phyloP scores from a whole-genome alignment of 2,329 filamentous ascomycete genomes.

The Fusarium longipes region DNA sequence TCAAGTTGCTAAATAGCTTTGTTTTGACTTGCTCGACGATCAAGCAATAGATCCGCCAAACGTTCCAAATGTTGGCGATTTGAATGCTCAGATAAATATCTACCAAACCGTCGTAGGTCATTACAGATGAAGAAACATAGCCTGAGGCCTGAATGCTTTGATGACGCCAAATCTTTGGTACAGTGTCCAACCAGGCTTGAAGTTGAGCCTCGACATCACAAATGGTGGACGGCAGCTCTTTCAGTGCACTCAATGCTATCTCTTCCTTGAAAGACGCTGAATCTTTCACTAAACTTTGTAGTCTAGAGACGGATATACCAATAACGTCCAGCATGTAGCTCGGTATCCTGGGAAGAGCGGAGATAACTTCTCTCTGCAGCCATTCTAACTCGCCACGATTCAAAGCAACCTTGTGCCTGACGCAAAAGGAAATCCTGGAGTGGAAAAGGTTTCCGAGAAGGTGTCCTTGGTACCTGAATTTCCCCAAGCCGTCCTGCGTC shows the following conservation, averaged over 20 bases:
- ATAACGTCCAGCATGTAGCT: slow-evolving; percentile 29
- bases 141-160: not conserved
- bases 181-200: not conserved
- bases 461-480: not conserved
- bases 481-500: not conserved
- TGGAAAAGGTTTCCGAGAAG: slow-evolving; percentile 29
- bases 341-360: slow-evolving; percentile 5
- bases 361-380: slow-evolving; percentile 6
- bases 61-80: slow-evolving; percentile 36
- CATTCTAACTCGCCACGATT: not conserved
- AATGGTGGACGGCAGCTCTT: not conserved
- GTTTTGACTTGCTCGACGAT: not conserved
- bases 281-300: not conserved
- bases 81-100: slow-evolving; percentile 31
- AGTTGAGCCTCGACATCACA: not conserved
- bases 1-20: not conserved
- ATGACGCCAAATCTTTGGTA: slow-evolving; percentile 13
- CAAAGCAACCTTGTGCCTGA: slow-evolving; percentile 1
- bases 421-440: slow-evolving; percentile 5
- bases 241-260: accelerated
- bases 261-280: not conserved
- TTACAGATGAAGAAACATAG: accelerated
- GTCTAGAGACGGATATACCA: not conserved
- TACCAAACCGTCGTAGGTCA: not conserved
- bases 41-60: slow-evolving; percentile 25